Conservation (phyloP, 2,329 filamentous ascomycete species). For the Alternaria ventricosa region DNA sequence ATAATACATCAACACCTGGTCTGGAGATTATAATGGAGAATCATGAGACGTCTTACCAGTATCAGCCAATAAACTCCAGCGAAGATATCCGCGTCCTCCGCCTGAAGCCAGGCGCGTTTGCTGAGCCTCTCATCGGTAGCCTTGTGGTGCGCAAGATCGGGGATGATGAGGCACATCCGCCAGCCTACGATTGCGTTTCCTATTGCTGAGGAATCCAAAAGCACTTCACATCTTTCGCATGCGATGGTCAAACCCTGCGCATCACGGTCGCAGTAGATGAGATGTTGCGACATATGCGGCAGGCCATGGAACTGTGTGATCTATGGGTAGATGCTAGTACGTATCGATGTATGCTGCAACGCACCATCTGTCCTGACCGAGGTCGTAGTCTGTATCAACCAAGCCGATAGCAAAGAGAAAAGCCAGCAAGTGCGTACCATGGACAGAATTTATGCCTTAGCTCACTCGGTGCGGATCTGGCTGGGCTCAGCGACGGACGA, state of each 20-base stretch:
- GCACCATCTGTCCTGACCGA: fast-evolving
- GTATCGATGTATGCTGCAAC: neutral
- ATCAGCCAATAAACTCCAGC: fast-evolving
- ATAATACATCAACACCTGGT: too few relatives aligned
- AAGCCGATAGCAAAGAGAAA: fast-evolving
- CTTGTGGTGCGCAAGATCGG: neutral
- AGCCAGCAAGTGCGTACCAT: neutral
- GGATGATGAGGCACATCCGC: fast-evolving
- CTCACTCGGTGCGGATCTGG: neutral
- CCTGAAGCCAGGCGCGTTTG: neutral
- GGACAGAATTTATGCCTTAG: neutral
- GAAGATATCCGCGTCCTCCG: neutral
- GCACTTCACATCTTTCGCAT: fast-evolving
- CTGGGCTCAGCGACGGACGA: neutral
- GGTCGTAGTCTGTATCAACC: neutral
- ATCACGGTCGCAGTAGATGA: fast-evolving
- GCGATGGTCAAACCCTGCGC: fast-evolving
- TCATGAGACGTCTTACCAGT: fast-evolving
- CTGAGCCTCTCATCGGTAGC: neutral
- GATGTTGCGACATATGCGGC: neutral
- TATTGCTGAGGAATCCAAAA: neutral
- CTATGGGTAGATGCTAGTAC: neutral
- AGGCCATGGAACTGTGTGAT: fast-evolving
- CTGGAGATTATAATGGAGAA: too few relatives aligned
- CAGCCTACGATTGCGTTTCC: neutral